Evolutionary conservation across 2,329 filamentous ascomycete species (phyloP).

Genomic region (Fusarium floridanum): DNA sequence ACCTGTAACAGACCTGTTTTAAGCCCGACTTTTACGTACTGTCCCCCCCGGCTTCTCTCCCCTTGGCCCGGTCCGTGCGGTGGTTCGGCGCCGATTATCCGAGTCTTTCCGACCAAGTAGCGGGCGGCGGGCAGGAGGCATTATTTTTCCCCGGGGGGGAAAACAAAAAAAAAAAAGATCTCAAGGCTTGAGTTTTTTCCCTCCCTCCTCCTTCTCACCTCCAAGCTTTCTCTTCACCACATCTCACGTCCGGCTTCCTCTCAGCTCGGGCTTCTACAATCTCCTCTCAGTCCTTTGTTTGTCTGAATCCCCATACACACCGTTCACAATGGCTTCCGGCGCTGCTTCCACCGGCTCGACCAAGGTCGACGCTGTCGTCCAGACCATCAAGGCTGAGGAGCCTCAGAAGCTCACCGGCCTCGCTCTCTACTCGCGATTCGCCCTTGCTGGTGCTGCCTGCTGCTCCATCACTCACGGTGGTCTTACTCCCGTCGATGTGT

Average conservation of each 20-base stretch:
- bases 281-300: slow-evolving; percentile 53
- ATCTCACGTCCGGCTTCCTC: too few relatives aligned
- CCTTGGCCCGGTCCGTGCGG: slow-evolving; percentile 48
- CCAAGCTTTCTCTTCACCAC: too few relatives aligned
- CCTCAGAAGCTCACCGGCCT: slow-evolving; percentile 63
- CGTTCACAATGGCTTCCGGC: slow-evolving; percentile 57
- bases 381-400: slow-evolving; percentile 57
- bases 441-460: slow-evolving; percentile 97
- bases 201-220: slow-evolving; percentile 3
- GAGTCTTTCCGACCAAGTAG: slow-evolving; percentile 46
- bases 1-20: background rate
- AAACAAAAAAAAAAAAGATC: slow-evolving; percentile 48
- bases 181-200: slow-evolving; percentile 41
- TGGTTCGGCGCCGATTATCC: slow-evolving; percentile 47
- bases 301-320: slow-evolving; percentile 30
- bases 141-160: slow-evolving; percentile 42
- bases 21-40: slow-evolving; percentile 24
- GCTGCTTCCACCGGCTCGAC: slow-evolving; percentile 55
- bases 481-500: slow-evolving; percentile 99
- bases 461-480: slow-evolving; percentile 98
- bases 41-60: slow-evolving; percentile 15
- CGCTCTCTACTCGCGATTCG: slow-evolving; percentile 92
- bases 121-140: slow-evolving; percentile 30
- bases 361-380: slow-evolving; percentile 61
- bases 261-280: slow-evolving; percentile 36